Conservation (phyloP, 2,329 filamentous ascomycete genomes). For the Geosmithia putterillii region DNA sequence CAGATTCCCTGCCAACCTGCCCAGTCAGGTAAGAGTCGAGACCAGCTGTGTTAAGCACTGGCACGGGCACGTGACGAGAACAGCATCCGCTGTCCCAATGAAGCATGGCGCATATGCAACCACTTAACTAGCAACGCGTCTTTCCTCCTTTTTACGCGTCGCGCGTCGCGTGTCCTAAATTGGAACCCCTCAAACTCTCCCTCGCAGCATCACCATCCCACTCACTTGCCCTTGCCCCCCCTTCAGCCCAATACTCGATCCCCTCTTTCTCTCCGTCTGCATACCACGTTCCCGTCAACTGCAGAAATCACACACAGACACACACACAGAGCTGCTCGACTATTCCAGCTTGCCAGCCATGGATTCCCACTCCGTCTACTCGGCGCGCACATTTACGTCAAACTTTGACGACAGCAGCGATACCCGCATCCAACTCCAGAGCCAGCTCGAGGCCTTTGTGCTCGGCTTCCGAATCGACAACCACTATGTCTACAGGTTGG, state of each 20-base stretch:
- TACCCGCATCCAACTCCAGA: slow-evolving; percentile 59
- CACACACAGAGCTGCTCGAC: too few species aligned
- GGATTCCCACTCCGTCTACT: slow-evolving; percentile 83
- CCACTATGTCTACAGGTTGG: slow-evolving; percentile 82
- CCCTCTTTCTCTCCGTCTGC: background rate
- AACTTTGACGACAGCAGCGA: slow-evolving; percentile 55
- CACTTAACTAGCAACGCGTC: background rate
- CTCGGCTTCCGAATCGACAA: slow-evolving; percentile 91
- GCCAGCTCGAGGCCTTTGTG: slow-evolving; percentile 78
- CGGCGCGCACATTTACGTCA: slow-evolving; percentile 66
- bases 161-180: background rate
- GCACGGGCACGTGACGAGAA: background rate
- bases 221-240: background rate
- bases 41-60: background rate
- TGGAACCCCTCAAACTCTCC: background rate
- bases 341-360: slow-evolving; percentile 43
- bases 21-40: background rate
- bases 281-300: background rate
- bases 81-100: background rate
- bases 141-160: slow-evolving; percentile 1
- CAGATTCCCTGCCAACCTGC: too few species aligned
- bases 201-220: background rate
- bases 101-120: background rate
- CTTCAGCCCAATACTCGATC: background rate
- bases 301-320: background rate